phyloP scores from a whole-genome alignment of 352 stramenopile genomes.

The Phytophthora niederhauseri region DNA sequence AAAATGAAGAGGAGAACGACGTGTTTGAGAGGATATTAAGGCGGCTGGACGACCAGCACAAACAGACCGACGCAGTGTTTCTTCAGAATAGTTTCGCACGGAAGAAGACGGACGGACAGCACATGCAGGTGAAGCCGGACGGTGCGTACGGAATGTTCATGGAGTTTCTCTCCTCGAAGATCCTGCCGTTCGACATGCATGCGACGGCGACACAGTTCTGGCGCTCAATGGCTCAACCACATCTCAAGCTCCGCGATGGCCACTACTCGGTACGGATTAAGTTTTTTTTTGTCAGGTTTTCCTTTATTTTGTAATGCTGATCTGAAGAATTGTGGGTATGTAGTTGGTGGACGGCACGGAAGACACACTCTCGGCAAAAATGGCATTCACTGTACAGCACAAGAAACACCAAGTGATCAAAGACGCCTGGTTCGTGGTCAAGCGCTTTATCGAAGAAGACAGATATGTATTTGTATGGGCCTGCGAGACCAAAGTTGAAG shows the following conservation, averaged over 20 bases:
- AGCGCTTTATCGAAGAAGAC: constrained; percentile 29
- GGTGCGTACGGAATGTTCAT: constrained; percentile 39
- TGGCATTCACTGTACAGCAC: constrained; percentile 35
- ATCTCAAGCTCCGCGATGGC: constrained; percentile 35
- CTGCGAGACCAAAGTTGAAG: constrained; percentile 34
- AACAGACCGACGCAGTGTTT: constrained; percentile 23
- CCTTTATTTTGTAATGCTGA: background rate
- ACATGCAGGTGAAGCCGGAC: constrained; percentile 39
- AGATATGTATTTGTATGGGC: constrained; percentile 37
- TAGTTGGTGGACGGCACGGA: constrained; percentile 32
- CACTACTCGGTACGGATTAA: constrained; percentile 44
- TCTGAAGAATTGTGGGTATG: background rate
- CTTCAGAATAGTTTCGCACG: constrained; percentile 15
- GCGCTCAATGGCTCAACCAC: constrained; percentile 27
- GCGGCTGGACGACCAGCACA: constrained; percentile 31
- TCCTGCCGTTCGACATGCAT: constrained; percentile 33
- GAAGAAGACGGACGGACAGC: constrained; percentile 21
- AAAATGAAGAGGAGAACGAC: constrained; percentile 24
- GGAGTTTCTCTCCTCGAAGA: constrained; percentile 35
- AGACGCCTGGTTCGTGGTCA: constrained; percentile 36
- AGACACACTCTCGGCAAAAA: constrained; percentile 39
- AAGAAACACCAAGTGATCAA: constrained; percentile 32
- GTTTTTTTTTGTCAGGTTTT: no score
- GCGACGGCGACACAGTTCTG: constrained; percentile 30
- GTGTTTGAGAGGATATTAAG: constrained; percentile 26